Conservation (phyloP, 2,329 filamentous ascomycete genomes). For the Lasiodiplodia hormozganensis region DNA sequence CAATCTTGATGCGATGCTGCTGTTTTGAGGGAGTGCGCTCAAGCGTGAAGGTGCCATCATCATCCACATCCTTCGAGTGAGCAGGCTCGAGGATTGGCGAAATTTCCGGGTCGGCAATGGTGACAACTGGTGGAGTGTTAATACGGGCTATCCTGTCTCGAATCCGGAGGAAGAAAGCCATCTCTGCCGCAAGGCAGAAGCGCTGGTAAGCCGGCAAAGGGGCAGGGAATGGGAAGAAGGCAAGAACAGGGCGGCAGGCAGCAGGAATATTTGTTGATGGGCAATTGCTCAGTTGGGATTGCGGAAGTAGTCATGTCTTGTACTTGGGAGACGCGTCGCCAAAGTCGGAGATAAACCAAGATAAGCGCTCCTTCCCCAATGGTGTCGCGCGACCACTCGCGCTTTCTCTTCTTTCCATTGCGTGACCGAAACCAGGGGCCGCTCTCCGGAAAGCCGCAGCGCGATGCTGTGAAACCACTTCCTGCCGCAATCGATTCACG, state of each 20-base stretch:
- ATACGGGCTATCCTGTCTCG: slow-evolving; percentile 4
- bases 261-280: background rate
- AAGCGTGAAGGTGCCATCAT: slow-evolving; percentile 48
- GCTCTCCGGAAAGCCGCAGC: background rate
- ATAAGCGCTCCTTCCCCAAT: slow-evolving; percentile 23
- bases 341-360: slow-evolving; percentile 15
- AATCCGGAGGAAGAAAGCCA: background rate
- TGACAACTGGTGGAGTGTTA: slow-evolving; percentile 47
- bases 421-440: background rate
- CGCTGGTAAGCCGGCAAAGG: background rate
- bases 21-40: slow-evolving; percentile 46
- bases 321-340: slow-evolving; percentile 9
- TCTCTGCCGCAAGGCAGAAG: background rate
- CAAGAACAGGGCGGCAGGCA: background rate
- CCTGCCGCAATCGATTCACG: background rate
- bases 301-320: slow-evolving; percentile 1
- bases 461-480: background rate
- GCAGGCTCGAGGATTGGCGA: slow-evolving; percentile 54
- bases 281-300: slow-evolving; percentile 9
- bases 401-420: background rate
- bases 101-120: slow-evolving; percentile 55
- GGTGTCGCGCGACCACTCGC: slow-evolving; percentile 11
- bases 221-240: background rate
- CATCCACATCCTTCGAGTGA: slow-evolving; percentile 53
- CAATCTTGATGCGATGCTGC: slow-evolving; percentile 46